Base-by-base conservation (phyloP, 2,329 filamentous ascomycete genomes). In the Cadophora gregata region DNA sequence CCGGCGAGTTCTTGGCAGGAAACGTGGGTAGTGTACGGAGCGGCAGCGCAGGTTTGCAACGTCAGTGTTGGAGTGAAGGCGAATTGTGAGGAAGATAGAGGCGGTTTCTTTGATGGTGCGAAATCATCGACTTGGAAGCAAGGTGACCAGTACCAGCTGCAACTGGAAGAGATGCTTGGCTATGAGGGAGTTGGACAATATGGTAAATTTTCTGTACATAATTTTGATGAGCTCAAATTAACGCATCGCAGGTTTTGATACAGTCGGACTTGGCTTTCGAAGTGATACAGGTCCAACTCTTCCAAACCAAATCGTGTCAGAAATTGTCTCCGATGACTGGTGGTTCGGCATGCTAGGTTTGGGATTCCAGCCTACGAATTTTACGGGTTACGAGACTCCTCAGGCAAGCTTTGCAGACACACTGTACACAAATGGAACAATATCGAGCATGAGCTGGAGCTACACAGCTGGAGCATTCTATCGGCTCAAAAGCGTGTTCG, bases 21-120 rank as follows among this genome's bases (percentile, higher is more conserved):
- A 62, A 74, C 78, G 42, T 89, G 80, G 80, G 63, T 92, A 75
- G 86, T 90, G 53, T 92, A 89, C 88, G 84, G 87, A 2, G 83
- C 86, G 2, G 82, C 88, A 62, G 80, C 83, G 0, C 80, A 82
- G 66, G 88, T 86, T 61, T 90, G 87, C 62, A 80, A 79, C 53
- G 61, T 79, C 45, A 77, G 76, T 19, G 75, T 78, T n/a, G 79
- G 79, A 12, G 75, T 80, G 3, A 75, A 78, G 5, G 27, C 67
- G 7, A 67, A 79, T 65, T 81, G 79, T 62, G 75, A 77, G 10
- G 74, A 77, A 16, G 77, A 77, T 0, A 73, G 79, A 42, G 79
- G 80, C 8, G 75, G 70, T 2, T 66, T 80, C 8, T 80, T 79
- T 68, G 75, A 78, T 62, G 58, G 64, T 16, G 76, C 77, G 16